A percentile compares a stretch with the other conserved stretches of the same genome.
Evolutionary conservation across 1,139 yeast species (phyloP).

Genomic region (Trichomonascaceae sp.): DNA sequence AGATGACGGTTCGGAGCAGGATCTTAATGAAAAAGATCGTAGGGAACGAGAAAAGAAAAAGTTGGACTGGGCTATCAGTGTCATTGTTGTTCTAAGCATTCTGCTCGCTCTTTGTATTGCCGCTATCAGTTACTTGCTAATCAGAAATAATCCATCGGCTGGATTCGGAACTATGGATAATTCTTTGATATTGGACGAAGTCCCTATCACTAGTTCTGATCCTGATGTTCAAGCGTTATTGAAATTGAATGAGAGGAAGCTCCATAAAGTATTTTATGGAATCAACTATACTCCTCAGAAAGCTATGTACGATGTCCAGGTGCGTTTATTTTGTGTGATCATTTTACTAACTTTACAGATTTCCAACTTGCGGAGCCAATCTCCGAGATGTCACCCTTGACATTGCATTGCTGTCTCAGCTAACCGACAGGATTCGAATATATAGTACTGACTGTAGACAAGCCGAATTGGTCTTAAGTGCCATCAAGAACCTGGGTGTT

Average conservation of each 20-base stretch:
- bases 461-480: slow-evolving; percentile 45
- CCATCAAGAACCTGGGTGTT: slow-evolving; percentile 45
- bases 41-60: neutral
- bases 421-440: slow-evolving; percentile 52
- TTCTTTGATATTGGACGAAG: neutral
- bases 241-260: slow-evolving; percentile 26
- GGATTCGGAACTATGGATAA: neutral
- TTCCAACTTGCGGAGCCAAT: slow-evolving; percentile 42
- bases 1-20: neutral
- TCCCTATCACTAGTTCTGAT: slow-evolving; percentile 14
- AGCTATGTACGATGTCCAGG: slow-evolving; percentile 27
- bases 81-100: slow-evolving; percentile 6
- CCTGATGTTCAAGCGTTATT: slow-evolving; percentile 23
- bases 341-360: slow-evolving; percentile 8
- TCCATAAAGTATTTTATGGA: slow-evolving; percentile 46
- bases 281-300: slow-evolving; percentile 54
- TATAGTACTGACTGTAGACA: slow-evolving; percentile 64
- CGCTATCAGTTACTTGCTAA: slow-evolving; percentile 4
- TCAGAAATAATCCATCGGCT: neutral
- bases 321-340: neutral
- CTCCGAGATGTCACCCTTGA: slow-evolving; percentile 49
- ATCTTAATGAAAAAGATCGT: neutral
- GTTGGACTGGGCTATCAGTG: neutral
- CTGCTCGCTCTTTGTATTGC: slow-evolving; percentile 3
- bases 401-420: slow-evolving; percentile 48